A percentile compares a stretch with the other conserved stretches of the same genome.
These are phyloP conservation scores for Ligustrum vulgare DNA, from an alignment of 257 asterid genomes.

Conservation along the genomic window DNA sequence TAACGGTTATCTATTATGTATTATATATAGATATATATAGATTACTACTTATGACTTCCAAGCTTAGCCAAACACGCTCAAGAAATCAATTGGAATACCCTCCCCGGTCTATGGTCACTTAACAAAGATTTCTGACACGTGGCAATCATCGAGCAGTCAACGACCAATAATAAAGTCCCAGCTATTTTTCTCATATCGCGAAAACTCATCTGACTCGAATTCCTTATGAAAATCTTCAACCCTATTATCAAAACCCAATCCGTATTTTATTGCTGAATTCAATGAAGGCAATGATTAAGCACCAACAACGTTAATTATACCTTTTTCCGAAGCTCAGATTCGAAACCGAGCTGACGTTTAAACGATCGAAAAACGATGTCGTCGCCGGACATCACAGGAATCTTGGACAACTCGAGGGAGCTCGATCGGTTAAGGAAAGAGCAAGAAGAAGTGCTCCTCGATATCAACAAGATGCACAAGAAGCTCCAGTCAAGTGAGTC, in stretches of 20 bases:
- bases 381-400: constrained; percentile 70
- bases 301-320: neutral
- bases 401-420: constrained; percentile 75
- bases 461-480: constrained; percentile 91
- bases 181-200: neutral
- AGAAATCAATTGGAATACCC: neutral
- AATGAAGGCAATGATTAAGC: neutral
- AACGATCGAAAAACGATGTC: constrained; percentile 52
- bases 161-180: neutral
- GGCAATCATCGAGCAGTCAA: constrained; percentile 19
- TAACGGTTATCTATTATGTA: too few relatives aligned
- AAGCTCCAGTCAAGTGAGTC: constrained; percentile 78
- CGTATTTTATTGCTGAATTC: neutral
- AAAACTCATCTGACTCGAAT: constrained; percentile 23
- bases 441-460: constrained; percentile 72
- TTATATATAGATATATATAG: too few relatives aligned
- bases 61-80: neutral
- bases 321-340: neutral
- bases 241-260: constrained; percentile 2
- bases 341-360: constrained; percentile 16
- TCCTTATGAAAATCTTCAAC: constrained; percentile 24
- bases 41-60: too few relatives aligned
- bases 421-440: constrained; percentile 93
- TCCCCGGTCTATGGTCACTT: constrained; percentile 1
- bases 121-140: constrained; percentile 27